These are phyloP conservation scores for Fulvia fulva DNA, from an alignment of 2,329 filamentous ascomycete species.

Conservation along the genomic window DNA sequence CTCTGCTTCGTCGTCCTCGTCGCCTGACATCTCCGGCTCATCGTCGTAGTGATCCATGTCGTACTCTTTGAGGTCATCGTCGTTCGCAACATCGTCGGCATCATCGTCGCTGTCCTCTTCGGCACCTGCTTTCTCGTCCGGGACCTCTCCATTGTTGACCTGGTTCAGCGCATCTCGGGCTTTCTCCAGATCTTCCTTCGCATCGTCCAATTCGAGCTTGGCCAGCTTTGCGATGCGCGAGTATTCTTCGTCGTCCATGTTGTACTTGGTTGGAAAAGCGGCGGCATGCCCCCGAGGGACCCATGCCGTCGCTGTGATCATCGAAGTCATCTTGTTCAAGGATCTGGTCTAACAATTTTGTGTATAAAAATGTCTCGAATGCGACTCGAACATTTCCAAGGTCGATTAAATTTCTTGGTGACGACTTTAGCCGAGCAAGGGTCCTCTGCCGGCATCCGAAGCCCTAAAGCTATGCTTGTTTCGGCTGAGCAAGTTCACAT, in stretches of 20 bases:
- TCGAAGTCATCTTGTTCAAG: conserved; percentile 45
- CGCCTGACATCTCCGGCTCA: conserved; percentile 52
- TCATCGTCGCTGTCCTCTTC: conserved; percentile 38
- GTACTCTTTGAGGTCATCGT: conserved; percentile 93
- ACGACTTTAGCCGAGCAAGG: conserved; percentile 28
- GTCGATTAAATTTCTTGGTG: neutral
- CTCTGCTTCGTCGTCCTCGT: conserved; percentile 55
- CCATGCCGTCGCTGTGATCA: conserved; percentile 53
- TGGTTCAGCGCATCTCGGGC: conserved; percentile 51
- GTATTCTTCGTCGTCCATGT: conserved; percentile 51
- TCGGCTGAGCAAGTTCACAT: conserved; percentile 5
- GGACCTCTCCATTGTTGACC: conserved; percentile 24
- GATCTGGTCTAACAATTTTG: neutral
- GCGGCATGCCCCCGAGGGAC: conserved; percentile 50
- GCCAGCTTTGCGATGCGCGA: conserved; percentile 49
- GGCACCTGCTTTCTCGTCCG: conserved; percentile 73
- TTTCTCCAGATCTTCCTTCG: conserved; percentile 76
- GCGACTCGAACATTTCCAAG: neutral
- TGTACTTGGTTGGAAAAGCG: conserved; percentile 47
- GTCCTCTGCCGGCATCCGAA: neutral
- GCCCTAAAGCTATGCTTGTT: neutral
- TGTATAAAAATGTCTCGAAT: neutral
- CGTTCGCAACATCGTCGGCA: conserved; percentile 38
- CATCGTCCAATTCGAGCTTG: conserved; percentile 78
- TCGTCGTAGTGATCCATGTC: conserved; percentile 95